Evolutionary conservation across 352 stramenopile species (phyloP).

Genomic region (Plasmopara viticola): DNA sequence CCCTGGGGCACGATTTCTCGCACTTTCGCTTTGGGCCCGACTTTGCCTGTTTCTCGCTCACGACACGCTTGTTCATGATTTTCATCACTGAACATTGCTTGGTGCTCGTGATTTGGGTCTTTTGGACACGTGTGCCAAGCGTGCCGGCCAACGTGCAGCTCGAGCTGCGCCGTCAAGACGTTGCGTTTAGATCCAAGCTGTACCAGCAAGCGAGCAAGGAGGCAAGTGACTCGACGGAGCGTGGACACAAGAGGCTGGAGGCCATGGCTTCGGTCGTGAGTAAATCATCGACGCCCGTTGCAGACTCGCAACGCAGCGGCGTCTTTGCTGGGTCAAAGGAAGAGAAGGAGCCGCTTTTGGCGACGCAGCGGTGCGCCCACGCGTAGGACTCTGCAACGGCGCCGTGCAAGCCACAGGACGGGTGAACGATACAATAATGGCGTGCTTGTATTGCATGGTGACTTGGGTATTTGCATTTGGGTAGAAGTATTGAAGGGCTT

Average conservation of each 20-base stretch:
- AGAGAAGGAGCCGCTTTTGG: slow-evolving; percentile 57
- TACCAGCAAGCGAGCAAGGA: slow-evolving; percentile 42
- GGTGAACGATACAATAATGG: too few relatives aligned
- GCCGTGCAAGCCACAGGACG: slow-evolving; percentile 1
- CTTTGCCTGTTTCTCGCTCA: slow-evolving; percentile 71
- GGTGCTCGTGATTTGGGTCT: slow-evolving; percentile 53
- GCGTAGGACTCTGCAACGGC: slow-evolving; percentile 34
- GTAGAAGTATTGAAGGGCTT: too few relatives aligned
- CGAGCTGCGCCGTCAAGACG: slow-evolving; percentile 60
- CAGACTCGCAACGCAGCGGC: slow-evolving; percentile 9
- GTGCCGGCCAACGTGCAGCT: slow-evolving; percentile 57
- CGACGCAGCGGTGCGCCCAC: slow-evolving; percentile 43
- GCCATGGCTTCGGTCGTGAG: slow-evolving; percentile 27
- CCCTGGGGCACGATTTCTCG: slow-evolving; percentile 50
- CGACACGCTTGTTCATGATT: slow-evolving; percentile 73
- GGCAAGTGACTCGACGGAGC: slow-evolving; percentile 12
- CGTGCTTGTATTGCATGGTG: too few relatives aligned
- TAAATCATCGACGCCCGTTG: slow-evolving; percentile 13
- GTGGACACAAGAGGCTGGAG: slow-evolving; percentile 6
- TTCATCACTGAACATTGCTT: slow-evolving; percentile 64
- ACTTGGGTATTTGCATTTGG: too few relatives aligned
- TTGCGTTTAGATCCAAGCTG: slow-evolving; percentile 66
- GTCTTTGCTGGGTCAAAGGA: slow-evolving; percentile 28
- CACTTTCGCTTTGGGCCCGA: slow-evolving; percentile 69
- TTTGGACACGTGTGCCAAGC: slow-evolving; percentile 60